These are phyloP conservation scores for Kodamaea neixiangensis DNA, from an alignment of 805 yeast genomes.

Conservation along the genomic window DNA sequence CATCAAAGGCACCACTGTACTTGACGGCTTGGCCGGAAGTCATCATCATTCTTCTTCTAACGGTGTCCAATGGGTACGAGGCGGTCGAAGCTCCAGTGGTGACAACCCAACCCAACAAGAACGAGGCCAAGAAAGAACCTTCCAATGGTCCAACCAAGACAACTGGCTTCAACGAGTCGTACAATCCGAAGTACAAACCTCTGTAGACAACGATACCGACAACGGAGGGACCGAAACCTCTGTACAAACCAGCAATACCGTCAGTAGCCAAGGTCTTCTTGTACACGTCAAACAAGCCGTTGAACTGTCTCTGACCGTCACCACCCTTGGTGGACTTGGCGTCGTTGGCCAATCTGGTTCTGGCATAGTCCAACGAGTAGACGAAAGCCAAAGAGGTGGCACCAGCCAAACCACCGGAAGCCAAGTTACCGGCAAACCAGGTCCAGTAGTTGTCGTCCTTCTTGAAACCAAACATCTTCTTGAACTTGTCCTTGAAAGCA, in stretches of 20 bases:
- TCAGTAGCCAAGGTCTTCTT: slow-evolving; percentile 92
- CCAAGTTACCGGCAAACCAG: slow-evolving; percentile 98
- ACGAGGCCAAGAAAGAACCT: slow-evolving; percentile 92
- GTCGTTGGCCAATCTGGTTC: slow-evolving; percentile 99
- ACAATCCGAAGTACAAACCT: slow-evolving; percentile 98
- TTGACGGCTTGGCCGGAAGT: slow-evolving; percentile 98
- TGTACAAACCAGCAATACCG: slow-evolving; percentile 97
- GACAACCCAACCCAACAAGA: slow-evolving; percentile 96
- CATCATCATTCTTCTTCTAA: slow-evolving; percentile 99
- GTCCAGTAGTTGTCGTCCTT: slow-evolving; percentile 89
- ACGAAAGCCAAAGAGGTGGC: slow-evolving; percentile 91
- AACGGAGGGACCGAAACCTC: slow-evolving; percentile 99
- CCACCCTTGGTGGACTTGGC: slow-evolving; percentile 85
- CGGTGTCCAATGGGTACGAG: slow-evolving; percentile 98
- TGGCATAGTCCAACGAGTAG: slow-evolving; percentile 96
- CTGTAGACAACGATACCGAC: slow-evolving; percentile 97
- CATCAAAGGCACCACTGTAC: slow-evolving; percentile 93
- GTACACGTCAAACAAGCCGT: slow-evolving; percentile 96
- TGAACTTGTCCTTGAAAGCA: slow-evolving; percentile 97
- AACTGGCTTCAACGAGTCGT: slow-evolving; percentile 95
- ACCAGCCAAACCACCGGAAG: slow-evolving; percentile 99
- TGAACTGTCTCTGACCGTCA: slow-evolving; percentile 89
- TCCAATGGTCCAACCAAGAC: slow-evolving; percentile 91
- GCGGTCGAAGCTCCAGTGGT: slow-evolving; percentile 99
- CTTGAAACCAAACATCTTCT: slow-evolving; percentile 95